Base-by-base conservation (phyloP, 768 basidiomycete species). In the Termitomyces heimii region DNA sequence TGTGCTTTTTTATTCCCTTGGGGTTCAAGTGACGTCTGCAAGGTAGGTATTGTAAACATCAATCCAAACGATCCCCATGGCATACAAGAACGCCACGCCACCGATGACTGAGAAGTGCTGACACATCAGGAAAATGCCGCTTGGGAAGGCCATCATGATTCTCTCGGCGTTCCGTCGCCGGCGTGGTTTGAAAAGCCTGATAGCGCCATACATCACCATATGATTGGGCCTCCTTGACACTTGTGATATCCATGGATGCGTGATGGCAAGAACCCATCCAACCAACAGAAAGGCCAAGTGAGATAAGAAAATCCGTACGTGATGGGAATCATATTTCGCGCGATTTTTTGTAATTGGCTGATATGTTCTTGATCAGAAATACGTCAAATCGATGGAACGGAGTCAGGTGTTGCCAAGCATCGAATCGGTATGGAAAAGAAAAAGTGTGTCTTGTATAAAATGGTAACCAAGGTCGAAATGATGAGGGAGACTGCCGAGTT, bases 51-150 rank as follows among this genome's bases (percentile, higher is more conserved):
- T 6, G 31, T 31, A 31, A 5, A 9, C 16, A 28, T 52, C 34
- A 14, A 26, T 40, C 37, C 37, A 26, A n/a, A n/a, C n/a, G 2
- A 24, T 56, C 31, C 22, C 55, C 55, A 39, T 28, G 55, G 55
- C 10, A 40, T n/a, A 18, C n/a, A 45, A 42, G 22, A 40, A 55
- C 46, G 54, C 55, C 35, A 50, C 47, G 44, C 43, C 31, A 45
- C 37, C 26, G 12, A 48, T 49, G 55, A 49, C 46, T 55, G 54
- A 29, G 46, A 55, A 49, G 47, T 18, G 31, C 39, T 49, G 46
- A 48, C 55, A 39, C 37, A 56, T 40, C 26, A 10, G 35, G 37
- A 7, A 43, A 13, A 13, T 9, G 34, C 42, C 45, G 14, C 39
- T 5, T 28, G 22, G 14, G 31, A 43, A 29, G 24, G 16, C 20